These are phyloP conservation scores for Dictyostelium brefeldianum DNA, from an alignment of 78 protist species.

Conservation along the genomic window DNA sequence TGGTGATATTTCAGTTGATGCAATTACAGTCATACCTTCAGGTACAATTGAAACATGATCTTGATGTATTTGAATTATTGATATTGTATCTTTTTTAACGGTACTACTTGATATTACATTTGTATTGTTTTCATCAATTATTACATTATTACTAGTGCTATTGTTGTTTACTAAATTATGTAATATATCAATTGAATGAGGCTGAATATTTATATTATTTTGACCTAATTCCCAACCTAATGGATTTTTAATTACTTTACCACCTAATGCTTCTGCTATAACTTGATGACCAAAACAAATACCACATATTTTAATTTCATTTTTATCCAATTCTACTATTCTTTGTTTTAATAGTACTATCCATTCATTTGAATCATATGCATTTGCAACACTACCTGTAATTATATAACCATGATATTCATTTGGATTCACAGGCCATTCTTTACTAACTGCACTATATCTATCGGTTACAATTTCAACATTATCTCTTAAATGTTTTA, in stretches of 20 bases:
- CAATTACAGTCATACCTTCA: not conserved
- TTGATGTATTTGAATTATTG: constrained; percentile 34
- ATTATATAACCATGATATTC: constrained; percentile 58
- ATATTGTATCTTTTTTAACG: not conserved
- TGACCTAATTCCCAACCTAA: constrained; percentile 69
- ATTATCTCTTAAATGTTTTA: not conserved
- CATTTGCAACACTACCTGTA: constrained; percentile 28
- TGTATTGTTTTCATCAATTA: not conserved
- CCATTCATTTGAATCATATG: constrained; percentile 50
- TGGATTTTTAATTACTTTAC: constrained; percentile 27
- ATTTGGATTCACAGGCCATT: constrained; percentile 5
- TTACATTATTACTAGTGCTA: too few species aligned
- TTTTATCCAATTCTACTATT: not conserved
- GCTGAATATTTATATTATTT: not conserved
- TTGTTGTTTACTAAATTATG: not conserved
- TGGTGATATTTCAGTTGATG: not conserved
- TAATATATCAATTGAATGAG: not conserved
- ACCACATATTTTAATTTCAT: constrained; percentile 53
- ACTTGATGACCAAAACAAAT: constrained; percentile 82
- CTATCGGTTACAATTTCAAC: not conserved
- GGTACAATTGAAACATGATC: constrained; percentile 26
- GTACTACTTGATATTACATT: too few species aligned
- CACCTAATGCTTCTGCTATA: constrained; percentile 36
- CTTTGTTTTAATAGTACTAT: constrained; percentile 6
- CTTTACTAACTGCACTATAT: not conserved